Base-by-base conservation (phyloP, 2,329 filamentous ascomycete species). In the Macrophomina pseudophaseolina region DNA sequence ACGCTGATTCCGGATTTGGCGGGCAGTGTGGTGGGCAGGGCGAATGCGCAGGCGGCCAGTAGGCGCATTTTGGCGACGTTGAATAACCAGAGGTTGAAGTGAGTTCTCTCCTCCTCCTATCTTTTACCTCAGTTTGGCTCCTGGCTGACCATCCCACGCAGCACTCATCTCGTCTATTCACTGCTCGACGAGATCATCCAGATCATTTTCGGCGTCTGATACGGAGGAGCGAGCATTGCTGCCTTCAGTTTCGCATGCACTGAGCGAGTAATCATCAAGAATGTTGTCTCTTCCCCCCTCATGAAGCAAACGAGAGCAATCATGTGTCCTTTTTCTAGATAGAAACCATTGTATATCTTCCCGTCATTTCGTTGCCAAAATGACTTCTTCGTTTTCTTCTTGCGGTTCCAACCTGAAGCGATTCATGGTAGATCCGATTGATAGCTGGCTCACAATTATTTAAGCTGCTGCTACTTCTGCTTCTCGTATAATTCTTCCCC, bases 41-140 rank as follows among this genome's bases (percentile, higher is more conserved):
- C 90, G 51, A 99, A 99, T 81, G 95, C 96, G 16, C 91, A 96
- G 76, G 91, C 90, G 66, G 95, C 95, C 28, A 94, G 93, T 69
- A 87, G 94, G 71, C 91, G 94, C 73, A 87, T 98, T 56, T 92
- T 96, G 81, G 94, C 93, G 9, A 93, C 92, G 53, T 83, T 98
- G 71, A 99, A 99, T 78, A 99, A 98, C 79, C 86, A 88, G 67
- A 86, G 93, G 70, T 82, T 99, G 71, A 97, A 98, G 91, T 94
- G 81, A 83, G 90, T 87, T 44, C 12, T 12, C 11, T n/a, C n/a
- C 16, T n/a, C 12, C 8, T n/a, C n/a, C 16, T 33, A 5, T 38
- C 38, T 8, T 11, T 44, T 44, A 33, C 33, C 11, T 12, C 42
- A 40, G 12, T 14, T 14, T 7, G 49, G 18, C 12, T 28, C 28